Evolutionary conservation across 495 filamentous ascomycete species (phyloP).

Genomic region (Cercophora sp.): DNA sequence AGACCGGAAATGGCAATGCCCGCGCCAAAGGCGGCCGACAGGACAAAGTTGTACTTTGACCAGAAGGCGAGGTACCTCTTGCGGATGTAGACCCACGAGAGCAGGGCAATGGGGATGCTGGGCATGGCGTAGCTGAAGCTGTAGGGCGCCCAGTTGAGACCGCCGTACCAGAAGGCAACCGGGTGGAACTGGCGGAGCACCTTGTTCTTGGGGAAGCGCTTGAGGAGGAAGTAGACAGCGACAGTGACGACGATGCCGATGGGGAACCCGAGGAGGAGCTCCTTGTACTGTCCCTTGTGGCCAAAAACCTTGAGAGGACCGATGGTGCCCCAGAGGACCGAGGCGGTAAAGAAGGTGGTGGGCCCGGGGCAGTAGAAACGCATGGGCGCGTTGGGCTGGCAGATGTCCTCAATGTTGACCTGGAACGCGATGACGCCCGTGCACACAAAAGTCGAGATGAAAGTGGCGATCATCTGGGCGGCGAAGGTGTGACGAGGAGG

Average conservation of each 20-base stretch:
- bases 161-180: constrained; percentile 36
- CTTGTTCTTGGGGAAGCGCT: constrained; percentile 25
- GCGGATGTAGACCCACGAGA: constrained; percentile 36
- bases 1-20: constrained; percentile 38
- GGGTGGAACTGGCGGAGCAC: constrained; percentile 37
- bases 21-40: constrained; percentile 35
- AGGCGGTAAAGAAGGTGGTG: constrained; percentile 43
- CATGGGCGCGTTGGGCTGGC: constrained; percentile 35
- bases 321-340: constrained; percentile 43
- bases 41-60: constrained; percentile 46
- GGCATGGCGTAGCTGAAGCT: constrained; percentile 38
- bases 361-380: constrained; percentile 38
- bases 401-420: constrained; percentile 33
- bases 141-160: constrained; percentile 34
- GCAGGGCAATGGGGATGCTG: constrained; percentile 34
- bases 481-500: constrained; percentile 38
- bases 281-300: constrained; percentile 32
- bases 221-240: constrained; percentile 26
- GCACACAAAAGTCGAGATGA: constrained; percentile 38
- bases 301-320: constrained; percentile 42
- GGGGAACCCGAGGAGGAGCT: constrained; percentile 37
- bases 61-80: constrained; percentile 35
- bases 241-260: constrained; percentile 32
- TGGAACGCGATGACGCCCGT: constrained; percentile 39
- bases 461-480: constrained; percentile 38